Base-by-base conservation (phyloP, 306 rosid species). In the Aeschynomene evenia region DNA sequence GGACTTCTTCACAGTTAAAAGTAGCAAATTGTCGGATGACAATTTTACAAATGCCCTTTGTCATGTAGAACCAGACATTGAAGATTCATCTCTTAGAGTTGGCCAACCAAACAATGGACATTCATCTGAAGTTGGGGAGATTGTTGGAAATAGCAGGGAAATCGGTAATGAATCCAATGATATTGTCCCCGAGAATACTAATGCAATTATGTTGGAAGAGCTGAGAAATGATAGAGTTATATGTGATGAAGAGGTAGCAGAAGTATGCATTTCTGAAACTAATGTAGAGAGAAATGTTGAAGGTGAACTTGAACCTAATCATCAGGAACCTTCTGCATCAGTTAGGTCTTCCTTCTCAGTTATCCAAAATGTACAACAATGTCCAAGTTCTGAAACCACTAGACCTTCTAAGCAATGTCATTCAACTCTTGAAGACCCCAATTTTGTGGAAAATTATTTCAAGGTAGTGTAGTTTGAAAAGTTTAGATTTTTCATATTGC, bases 401-500 rank as follows among this genome's bases (percentile, higher is more conserved):
- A 83, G 79, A 79, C 62, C 79, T 76, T 84, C 85, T 82, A 77
- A 82, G 64, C 81, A 64, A 66, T 51, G 81, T 61, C 96, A 86
- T 82, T 90, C 96, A 71, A 88, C 90, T 81, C 79, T 85, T 49
- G 71, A 33, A 26, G 93, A 88, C 82, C 89, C 94, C 34, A 85
- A 90, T 81, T 90, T 90, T 77, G 96, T 93, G 79, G 94, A 93
- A 76, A 90, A 88, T 61, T 93, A 90, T 88, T 93, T 93, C 79
- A 93, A 90, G 98, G 98, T 93, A 82, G 64, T 55, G 40, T 75
- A 63, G 40, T 53, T 26, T 64, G 26, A 68, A 81, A 40, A 23
- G 46, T 59, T 39, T 56, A 21, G n/a, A 7, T 68, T 26, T 39
- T 58, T 48, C 37, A 39, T 50, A 13, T 24, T 48, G 49, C 72